Evolutionary conservation across 2,329 filamentous ascomycete genomes (phyloP), one percentile per base, ranked within the genome.

Genomic region (Peltaster fructicola): DNA sequence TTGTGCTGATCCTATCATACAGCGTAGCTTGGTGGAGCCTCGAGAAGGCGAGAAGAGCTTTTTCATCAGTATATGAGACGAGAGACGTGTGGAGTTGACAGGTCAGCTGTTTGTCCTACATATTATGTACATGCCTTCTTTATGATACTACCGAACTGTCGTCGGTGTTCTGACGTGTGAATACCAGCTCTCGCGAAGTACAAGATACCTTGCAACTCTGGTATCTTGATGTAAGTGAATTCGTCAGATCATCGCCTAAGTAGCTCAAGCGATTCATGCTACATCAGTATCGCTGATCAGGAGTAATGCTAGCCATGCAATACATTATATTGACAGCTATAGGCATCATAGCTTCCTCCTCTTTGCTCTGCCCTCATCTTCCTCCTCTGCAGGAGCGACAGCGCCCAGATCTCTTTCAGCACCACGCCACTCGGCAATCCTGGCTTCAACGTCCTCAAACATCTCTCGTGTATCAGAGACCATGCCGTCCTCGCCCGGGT

Each of bases 391-490:
- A 2, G 26, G 33, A 15, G 34, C 36, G 7, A 14, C 14, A n/a
- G 20, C 25, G 8, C 17, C 15, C 6, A 15, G 22, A 11, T 42
- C 36, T 9, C 52, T 37, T 31, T 90, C 77, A 2, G 75, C 76
- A 26, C 70, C 75, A 15, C 80, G 68, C 59, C 84, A 73, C 37
- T 76, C 73, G 18, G 66, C 69, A 9, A 91, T 65, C 11, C 76
- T 66, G 45, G 75, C 72, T 53, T 91, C 76, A 2, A 91, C 79
- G 49, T 85, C 78, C 30, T 76, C 64, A 41, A 81, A 90, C 82
- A 93, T 93, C 48, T 80, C 76, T 29, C 75, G 63, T 1, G 84
- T 82, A 44, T 91, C 81, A 30, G 78, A 74, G 15, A 92, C 84
- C 15, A 93, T 73, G 3, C 77, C 80, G 17, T 85, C 80, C 50